Evolutionary conservation across 2,329 filamentous ascomycete genomes (phyloP), one percentile per base, ranked within the genome.

Genomic region (Trichoderma brevicompactum): DNA sequence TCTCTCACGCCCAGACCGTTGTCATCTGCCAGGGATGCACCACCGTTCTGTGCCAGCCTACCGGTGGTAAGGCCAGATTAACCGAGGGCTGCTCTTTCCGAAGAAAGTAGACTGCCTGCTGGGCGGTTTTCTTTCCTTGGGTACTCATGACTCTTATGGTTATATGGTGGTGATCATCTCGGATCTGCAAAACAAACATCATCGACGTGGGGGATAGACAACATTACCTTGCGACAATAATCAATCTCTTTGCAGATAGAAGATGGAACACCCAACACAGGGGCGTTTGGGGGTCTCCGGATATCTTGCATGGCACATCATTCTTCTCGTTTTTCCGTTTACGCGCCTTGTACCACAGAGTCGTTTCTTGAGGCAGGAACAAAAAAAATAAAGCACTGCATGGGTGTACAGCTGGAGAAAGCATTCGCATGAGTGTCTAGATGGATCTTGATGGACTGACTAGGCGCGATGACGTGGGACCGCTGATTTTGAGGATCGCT

Each of bases 31-130:
- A 93, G 80, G 95, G 95, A 78, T 99, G 95, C 92, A 97, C 94
- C 78, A 97, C 96, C 77, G 95, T 99, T 75, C 92, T 99, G 72
- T 99, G 95, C 92, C 95, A 99, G 84, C 95, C 95, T 74, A 99
- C 95, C 76, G 95, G 95, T 89, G 95, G 95, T 79, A 99, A 99
- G 89, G 95, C 95, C 80, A 89, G 95, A 82, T 87, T 99, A 79
- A 99, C 95, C 73, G 95, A 99, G 90, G 95, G 95, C 82, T 99
- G 95, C 92, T 98, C 95, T 81, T 99, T 99, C 92, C 91, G 95
- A 87, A 94, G 94, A 87, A 99, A 99, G 94, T 99, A 98, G 85
- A 92, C 78, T 82, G 77, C 73, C 72, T 75, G 73, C 73, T 70
- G 76, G 80, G 60, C 78, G 77, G 75, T 28, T 80, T 82, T 78